phyloP scores from a whole-genome alignment of 177 flowering plant species.

The Telopea speciosissima region DNA sequence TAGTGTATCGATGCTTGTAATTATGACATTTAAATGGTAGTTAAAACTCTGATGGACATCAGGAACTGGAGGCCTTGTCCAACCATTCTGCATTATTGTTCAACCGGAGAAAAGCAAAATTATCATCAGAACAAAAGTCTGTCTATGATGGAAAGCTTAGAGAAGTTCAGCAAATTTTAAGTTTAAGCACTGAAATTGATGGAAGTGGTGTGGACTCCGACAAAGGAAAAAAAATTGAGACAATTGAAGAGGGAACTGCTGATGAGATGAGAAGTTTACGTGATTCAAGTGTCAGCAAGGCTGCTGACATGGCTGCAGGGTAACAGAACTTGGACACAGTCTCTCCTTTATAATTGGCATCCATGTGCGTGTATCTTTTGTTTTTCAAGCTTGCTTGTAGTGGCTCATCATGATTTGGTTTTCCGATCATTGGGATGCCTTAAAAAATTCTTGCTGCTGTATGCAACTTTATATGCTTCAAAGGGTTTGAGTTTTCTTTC shows the following conservation, averaged over 20 bases:
- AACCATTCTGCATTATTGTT: conserved; percentile 75
- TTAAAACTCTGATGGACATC: conserved; percentile 15
- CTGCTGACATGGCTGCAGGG: conserved; percentile 99
- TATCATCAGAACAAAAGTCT: conserved; percentile 72
- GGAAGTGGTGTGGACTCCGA: conserved; percentile 40
- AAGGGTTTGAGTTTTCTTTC: background rate
- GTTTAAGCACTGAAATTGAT: conserved; percentile 50
- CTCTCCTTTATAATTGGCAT: background rate
- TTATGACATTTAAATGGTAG: conserved; percentile 1
- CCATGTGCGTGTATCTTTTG: background rate
- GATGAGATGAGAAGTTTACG: conserved; percentile 70
- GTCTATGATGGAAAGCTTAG: conserved; percentile 74
- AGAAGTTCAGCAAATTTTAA: conserved; percentile 70
- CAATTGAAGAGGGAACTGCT: conserved; percentile 36
- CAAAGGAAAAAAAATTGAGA: conserved; percentile 80
- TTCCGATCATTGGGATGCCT: background rate
- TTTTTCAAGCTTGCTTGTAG: background rate
- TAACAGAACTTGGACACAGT: conserved; percentile 22
- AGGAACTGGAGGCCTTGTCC: conserved; percentile 95
- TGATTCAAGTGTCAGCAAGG: conserved; percentile 86
- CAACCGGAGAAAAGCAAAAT: conserved; percentile 79
- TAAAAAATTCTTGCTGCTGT: background rate
- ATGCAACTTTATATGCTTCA: background rate
- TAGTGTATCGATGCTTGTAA: background rate
- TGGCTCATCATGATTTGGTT: background rate